phyloP scores from a whole-genome alignment of 2,329 filamentous ascomycete genomes.

The Dichotomopilus funicola region DNA sequence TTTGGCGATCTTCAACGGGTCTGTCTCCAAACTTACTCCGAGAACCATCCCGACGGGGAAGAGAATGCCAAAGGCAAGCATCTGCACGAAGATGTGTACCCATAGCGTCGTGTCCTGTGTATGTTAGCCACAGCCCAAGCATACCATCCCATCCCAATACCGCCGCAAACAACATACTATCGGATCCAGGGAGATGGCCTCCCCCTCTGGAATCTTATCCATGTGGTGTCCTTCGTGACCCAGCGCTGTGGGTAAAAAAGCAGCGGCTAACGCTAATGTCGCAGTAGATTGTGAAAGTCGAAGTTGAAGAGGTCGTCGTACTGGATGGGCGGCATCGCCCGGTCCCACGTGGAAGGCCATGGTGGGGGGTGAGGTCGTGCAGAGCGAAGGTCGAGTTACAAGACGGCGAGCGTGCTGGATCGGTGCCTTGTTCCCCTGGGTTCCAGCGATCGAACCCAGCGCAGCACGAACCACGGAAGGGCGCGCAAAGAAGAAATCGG shows the following conservation, averaged over 20 bases:
- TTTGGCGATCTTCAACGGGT: background rate
- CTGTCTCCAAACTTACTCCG: slow-evolving; percentile 53
- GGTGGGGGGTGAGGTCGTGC: slow-evolving; percentile 1
- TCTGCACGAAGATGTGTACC: slow-evolving; percentile 88
- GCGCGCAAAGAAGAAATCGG: background rate
- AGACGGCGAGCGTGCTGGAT: no score
- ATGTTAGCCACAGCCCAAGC: slow-evolving; percentile 8
- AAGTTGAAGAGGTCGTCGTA: slow-evolving; percentile 6
- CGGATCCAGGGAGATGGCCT: slow-evolving; percentile 64
- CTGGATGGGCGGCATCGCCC: slow-evolving; percentile 10
- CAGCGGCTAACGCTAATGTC: slow-evolving; percentile 12
- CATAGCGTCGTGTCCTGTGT: slow-evolving; percentile 74
- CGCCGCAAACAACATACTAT: slow-evolving; percentile 42
- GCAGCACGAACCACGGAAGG: background rate
- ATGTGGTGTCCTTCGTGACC: slow-evolving; percentile 44
- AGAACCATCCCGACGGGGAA: slow-evolving; percentile 95
- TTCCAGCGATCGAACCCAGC: background rate
- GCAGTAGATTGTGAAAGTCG: slow-evolving; percentile 10
- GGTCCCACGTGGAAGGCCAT: slow-evolving; percentile 13
- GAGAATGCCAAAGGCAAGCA: slow-evolving; percentile 79
- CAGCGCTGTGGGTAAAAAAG: slow-evolving; percentile 22
- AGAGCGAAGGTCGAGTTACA: background rate
- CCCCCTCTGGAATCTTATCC: slow-evolving; percentile 59
- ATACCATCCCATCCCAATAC: slow-evolving; percentile 28
- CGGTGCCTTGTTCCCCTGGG: background rate